phyloP scores from a whole-genome alignment of 768 basidiomycete genomes.

The Mycena olivaceomarginata region DNA sequence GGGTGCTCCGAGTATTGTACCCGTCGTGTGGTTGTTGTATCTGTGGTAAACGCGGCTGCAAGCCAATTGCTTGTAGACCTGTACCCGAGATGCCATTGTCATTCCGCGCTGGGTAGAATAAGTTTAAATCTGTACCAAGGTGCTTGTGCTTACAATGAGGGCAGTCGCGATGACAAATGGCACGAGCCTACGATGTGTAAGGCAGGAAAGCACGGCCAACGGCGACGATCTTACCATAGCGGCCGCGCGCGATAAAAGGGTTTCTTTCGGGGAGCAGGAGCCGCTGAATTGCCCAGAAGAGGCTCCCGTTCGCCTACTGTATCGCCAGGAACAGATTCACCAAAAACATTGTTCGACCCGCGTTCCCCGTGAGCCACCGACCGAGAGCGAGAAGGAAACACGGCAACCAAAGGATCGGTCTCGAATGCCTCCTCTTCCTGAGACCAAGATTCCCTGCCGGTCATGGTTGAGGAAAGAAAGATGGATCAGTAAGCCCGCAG shows the following conservation, averaged over 20 bases:
- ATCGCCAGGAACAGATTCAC: constrained; percentile 6
- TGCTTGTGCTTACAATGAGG: constrained; percentile 73
- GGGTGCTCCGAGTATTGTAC: constrained; percentile 14
- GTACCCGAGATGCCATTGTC: constrained; percentile 88
- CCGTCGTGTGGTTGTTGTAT: constrained; percentile 65
- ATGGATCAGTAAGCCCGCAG: constrained; percentile 17
- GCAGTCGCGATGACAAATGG: constrained; percentile 83
- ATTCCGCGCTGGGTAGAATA: constrained; percentile 80
- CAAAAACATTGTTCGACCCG: background rate
- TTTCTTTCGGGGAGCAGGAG: constrained; percentile 57
- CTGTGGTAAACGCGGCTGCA: constrained; percentile 74
- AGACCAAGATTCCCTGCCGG: constrained; percentile 15
- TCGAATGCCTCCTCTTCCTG: constrained; percentile 27
- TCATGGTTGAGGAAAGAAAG: constrained; percentile 27
- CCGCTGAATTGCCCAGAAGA: constrained; percentile 36
- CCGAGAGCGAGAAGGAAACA: constrained; percentile 44
- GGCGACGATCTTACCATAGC: constrained; percentile 61
- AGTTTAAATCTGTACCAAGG: constrained; percentile 4
- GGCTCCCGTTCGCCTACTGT: constrained; percentile 39
- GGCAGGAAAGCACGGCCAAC: background rate
- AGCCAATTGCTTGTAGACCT: constrained; percentile 87
- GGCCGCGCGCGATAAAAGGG: constrained; percentile 73
- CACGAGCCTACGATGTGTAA: constrained; percentile 75
- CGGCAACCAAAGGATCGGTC: constrained; percentile 31
- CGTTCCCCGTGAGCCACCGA: constrained; percentile 9